Base-by-base conservation (phyloP, 1,284 basidiomycete genomes). In the Sanghuangporus weigelae region DNA sequence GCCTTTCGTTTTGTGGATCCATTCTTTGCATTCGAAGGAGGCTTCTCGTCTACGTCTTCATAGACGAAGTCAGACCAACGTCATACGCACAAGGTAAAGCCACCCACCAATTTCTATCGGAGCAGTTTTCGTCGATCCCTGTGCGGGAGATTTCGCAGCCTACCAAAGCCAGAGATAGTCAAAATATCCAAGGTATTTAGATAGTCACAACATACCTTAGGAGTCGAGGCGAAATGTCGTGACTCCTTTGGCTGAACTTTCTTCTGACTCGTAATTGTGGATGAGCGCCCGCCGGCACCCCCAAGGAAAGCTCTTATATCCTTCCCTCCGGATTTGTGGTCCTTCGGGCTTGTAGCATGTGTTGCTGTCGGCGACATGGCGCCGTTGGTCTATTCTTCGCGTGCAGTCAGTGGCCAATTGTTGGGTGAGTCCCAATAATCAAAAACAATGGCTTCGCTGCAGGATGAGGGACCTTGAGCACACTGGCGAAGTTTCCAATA, bases 271-370 rank as follows among this genome's bases (percentile, higher is more conserved):
- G 42, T 40, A 42, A 40, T 19, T n/a, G 16, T 60, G 55, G 59
- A 48, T 7, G 57, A 21, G n/a, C 31, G 19, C 14, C 55, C 51
- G 16, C 57, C 59, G 6, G 46, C 66, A 16, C 69, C 71, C 10
- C 74, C 74, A 67, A 82, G 81, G 71, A 83, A 83, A 49, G 77
- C 71, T 21, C 78, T 71, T 14, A 83, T 78, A 62, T 79, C 78
- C 67, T 75, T 76, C 16, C 77, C 79, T 14, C 69, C 68, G 10
- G 69, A 61, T 60, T 75, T 76, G 7, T 23, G 14, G 40, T 31
- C 21, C 19, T 57, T 62, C 21, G 54, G n/a, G 26, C 69, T 21
- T n/a, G 70, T 62, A 5, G 68, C 12, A 60, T 73, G 59, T 16
- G 50, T 54, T 21, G 48, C 48, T 35, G 56, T 16, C 23, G 48